Conservation (phyloP, 176 grass and related monocot genomes). For the Musa beccarii region DNA sequence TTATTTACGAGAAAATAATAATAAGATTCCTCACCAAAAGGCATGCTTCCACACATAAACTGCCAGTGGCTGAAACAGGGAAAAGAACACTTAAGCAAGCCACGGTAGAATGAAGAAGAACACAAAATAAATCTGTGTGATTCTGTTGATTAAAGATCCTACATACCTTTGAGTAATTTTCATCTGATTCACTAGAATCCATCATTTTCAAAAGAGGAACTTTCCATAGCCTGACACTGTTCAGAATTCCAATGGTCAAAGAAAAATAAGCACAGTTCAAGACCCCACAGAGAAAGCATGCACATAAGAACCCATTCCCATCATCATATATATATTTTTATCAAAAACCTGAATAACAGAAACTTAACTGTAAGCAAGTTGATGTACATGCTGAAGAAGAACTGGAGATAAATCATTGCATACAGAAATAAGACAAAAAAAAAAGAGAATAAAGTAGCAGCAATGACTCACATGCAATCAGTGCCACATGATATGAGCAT, state of each 20-base stretch:
- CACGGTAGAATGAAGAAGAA: not conserved
- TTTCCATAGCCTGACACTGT: conserved; percentile 82
- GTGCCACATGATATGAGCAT: conserved; percentile 85
- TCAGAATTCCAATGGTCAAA: conserved; percentile 12
- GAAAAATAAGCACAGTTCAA: not conserved
- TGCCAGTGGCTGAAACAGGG: conserved; percentile 54
- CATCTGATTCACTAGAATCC: conserved; percentile 28
- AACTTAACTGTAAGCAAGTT: not conserved
- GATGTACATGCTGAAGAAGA: not conserved
- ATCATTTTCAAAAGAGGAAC: conserved; percentile 61
- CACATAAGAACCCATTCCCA: not conserved
- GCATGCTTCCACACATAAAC: conserved; percentile 92
- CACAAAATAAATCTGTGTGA: not conserved
- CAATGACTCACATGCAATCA: conserved; percentile 74
- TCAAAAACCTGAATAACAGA: not conserved
- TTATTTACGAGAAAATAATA: conserved; percentile 2
- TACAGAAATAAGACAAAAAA: not conserved
- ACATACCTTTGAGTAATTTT: conserved; percentile 54
- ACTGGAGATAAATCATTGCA: not conserved
- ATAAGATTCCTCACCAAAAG: conserved; percentile 49
- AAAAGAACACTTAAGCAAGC: not conserved
- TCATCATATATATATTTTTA: not conserved
- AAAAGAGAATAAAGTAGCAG: conserved; percentile 11
- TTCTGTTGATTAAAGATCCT: not conserved
- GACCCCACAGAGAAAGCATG: not conserved